phyloP scores from a whole-genome alignment of 345 rosid genomes.

The Limnanthes douglasii region DNA sequence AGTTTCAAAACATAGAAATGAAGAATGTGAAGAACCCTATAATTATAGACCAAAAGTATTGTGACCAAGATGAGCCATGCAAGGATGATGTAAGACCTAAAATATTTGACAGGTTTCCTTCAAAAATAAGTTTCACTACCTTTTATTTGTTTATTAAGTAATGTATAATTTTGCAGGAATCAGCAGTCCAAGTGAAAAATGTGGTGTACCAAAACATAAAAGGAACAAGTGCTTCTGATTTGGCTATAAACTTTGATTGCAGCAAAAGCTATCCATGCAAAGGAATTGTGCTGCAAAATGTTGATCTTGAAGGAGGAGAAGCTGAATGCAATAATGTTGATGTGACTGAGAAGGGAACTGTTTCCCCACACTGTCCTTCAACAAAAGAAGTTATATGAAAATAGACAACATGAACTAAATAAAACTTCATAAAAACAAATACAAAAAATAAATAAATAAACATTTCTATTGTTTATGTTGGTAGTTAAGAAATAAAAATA shows the following conservation, averaged over 20 bases:
- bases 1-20: slow-evolving; percentile 59
- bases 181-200: slow-evolving; percentile 52
- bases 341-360: slow-evolving; percentile 19
- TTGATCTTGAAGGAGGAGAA: slow-evolving; percentile 20
- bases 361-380: slow-evolving; percentile 39
- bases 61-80: slow-evolving; percentile 64
- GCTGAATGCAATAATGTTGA: slow-evolving; percentile 47
- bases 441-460: no score
- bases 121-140: background rate
- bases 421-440: no score
- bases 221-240: slow-evolving; percentile 64
- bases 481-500: no score
- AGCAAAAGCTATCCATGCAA: slow-evolving; percentile 46
- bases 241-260: slow-evolving; percentile 52
- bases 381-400: no score
- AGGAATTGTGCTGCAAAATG: slow-evolving; percentile 39
- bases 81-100: slow-evolving; percentile 27
- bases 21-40: slow-evolving; percentile 63
- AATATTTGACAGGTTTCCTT: background rate
- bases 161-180: slow-evolving; percentile 18
- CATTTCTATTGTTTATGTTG: no score
- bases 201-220: slow-evolving; percentile 57
- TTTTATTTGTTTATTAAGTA: background rate
- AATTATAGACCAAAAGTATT: slow-evolving; percentile 69
- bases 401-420: no score